phyloP scores from a whole-genome alignment of 768 basidiomycete genomes.

The Mrakia blollopis region DNA sequence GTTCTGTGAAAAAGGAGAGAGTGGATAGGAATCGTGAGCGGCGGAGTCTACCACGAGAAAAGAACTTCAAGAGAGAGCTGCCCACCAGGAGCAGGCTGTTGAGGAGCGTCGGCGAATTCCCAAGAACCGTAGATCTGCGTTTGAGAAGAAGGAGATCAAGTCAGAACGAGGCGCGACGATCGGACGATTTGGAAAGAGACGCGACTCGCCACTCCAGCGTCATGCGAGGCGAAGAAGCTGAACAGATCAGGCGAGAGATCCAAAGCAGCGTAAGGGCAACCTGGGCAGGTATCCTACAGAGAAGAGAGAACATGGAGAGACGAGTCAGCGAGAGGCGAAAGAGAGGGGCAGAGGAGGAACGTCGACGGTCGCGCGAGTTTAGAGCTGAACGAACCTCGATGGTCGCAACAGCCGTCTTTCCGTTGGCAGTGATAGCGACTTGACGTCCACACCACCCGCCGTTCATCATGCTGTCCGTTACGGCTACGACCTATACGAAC shows the following conservation, averaged over 20 bases:
- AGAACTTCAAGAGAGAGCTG: no score
- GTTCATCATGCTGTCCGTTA: constrained; percentile 11
- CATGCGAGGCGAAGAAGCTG: constrained; percentile 53
- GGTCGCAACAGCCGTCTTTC: constrained; percentile 1
- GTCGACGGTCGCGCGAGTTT: no score
- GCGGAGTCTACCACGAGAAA: neutral
- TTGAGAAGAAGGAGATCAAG: neutral
- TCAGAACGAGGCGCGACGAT: neutral
- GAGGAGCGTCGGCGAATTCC: constrained; percentile 51
- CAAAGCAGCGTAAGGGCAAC: constrained; percentile 60
- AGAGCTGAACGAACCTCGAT: neutral
- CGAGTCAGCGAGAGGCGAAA: neutral
- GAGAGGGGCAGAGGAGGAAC: neutral
- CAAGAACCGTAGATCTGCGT: constrained; percentile 56
- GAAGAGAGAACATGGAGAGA: neutral
- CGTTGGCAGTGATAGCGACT: neutral
- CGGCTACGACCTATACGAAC: neutral
- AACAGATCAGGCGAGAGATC: constrained; percentile 68
- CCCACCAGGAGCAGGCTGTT: constrained; percentile 15
- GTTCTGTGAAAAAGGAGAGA: neutral
- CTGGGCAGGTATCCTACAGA: constrained; percentile 49
- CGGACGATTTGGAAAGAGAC: neutral
- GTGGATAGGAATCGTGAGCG: neutral
- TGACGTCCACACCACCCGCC: neutral
- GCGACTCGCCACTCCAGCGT: constrained; percentile 46